Percentiles rank a stretch among this genome's conserved stretches.
Evolutionary conservation across 352 stramenopile genomes (phyloP).

Genomic region (Globisporangium abappressorium): DNA sequence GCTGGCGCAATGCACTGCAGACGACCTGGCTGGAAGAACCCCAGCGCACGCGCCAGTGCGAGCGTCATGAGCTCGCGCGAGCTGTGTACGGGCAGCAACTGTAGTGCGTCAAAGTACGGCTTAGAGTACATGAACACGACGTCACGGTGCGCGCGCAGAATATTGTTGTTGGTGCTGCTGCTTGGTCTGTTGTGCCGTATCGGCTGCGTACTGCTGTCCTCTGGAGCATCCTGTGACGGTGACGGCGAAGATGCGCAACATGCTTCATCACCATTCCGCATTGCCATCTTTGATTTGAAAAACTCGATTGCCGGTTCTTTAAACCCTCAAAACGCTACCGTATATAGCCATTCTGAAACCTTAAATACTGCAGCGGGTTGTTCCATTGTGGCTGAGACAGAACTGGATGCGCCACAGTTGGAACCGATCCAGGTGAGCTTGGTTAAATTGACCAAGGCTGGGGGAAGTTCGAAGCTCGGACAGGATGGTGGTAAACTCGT

Average conservation of each 20-base stretch:
- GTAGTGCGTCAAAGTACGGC: slow-evolving; percentile 28
- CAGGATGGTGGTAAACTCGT: no score
- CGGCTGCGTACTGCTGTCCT: neutral
- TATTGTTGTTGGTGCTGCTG: neutral
- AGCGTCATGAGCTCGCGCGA: slow-evolving; percentile 44
- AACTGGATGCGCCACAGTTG: no score
- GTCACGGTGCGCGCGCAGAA: neutral
- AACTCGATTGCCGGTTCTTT: no score
- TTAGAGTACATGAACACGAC: slow-evolving; percentile 17
- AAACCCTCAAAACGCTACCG: no score
- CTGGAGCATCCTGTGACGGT: neutral
- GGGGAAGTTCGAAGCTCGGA: no score
- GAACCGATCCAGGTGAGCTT: no score
- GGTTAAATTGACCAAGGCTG: no score
- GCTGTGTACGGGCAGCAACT: slow-evolving; percentile 33
- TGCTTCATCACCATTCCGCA: neutral
- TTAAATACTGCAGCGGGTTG: no score
- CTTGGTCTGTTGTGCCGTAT: neutral
- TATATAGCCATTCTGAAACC: no score
- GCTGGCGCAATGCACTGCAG: slow-evolving; percentile 38
- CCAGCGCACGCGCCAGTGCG: slow-evolving; percentile 29
- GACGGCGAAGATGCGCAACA: neutral
- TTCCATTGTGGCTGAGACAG: no score
- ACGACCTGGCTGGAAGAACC: slow-evolving; percentile 13
- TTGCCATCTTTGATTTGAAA: no score